Evolutionary conservation across 2,329 filamentous ascomycete genomes (phyloP).

Genomic region (Exserohilum rostratum): DNA sequence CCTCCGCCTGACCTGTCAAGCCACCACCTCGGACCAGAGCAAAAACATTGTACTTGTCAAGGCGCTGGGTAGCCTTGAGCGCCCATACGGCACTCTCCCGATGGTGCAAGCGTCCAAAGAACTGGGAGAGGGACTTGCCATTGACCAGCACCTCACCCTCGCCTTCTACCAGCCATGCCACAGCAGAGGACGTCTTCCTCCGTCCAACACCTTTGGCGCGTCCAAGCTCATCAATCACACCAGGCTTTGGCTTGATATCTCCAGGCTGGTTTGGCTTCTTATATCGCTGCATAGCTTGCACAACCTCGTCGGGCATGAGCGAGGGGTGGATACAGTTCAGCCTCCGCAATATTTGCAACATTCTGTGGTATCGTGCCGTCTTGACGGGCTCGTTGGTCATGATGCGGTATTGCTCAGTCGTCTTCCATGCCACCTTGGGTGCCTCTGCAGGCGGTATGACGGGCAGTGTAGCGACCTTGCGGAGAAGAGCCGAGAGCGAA

Average conservation of each 20-base stretch:
- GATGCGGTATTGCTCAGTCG: slow-evolving; percentile 73
- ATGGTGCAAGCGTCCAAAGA: slow-evolving; percentile 88
- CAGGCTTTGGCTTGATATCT: slow-evolving; percentile 66
- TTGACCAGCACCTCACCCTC: slow-evolving; percentile 90
- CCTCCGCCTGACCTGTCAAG: slow-evolving; percentile 93
- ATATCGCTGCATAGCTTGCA: slow-evolving; percentile 69
- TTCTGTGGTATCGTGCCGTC: slow-evolving; percentile 75
- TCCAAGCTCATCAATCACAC: slow-evolving; percentile 75
- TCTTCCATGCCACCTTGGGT: slow-evolving; percentile 80
- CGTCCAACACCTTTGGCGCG: slow-evolving; percentile 80
- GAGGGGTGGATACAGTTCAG: slow-evolving; percentile 85
- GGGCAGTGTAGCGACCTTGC: slow-evolving; percentile 76
- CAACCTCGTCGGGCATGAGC: slow-evolving; percentile 74
- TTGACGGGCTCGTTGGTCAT: slow-evolving; percentile 56
- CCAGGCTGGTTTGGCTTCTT: slow-evolving; percentile 76
- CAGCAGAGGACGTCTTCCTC: slow-evolving; percentile 85
- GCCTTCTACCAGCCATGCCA: slow-evolving; percentile 88
- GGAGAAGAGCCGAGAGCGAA: slow-evolving; percentile 71
- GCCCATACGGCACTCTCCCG: slow-evolving; percentile 94
- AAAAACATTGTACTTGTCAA: slow-evolving; percentile 98
- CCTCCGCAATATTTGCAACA: slow-evolving; percentile 76
- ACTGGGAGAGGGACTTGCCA: slow-evolving; percentile 79
- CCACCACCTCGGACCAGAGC: slow-evolving; percentile 84
- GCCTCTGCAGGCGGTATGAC: slow-evolving; percentile 68
- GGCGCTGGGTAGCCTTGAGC: slow-evolving; percentile 76